Percentiles rank a stretch among this genome's conserved stretches.
Evolutionary conservation across 257 asterid species (phyloP).

Genomic region (Solanum ossicruentum): DNA sequence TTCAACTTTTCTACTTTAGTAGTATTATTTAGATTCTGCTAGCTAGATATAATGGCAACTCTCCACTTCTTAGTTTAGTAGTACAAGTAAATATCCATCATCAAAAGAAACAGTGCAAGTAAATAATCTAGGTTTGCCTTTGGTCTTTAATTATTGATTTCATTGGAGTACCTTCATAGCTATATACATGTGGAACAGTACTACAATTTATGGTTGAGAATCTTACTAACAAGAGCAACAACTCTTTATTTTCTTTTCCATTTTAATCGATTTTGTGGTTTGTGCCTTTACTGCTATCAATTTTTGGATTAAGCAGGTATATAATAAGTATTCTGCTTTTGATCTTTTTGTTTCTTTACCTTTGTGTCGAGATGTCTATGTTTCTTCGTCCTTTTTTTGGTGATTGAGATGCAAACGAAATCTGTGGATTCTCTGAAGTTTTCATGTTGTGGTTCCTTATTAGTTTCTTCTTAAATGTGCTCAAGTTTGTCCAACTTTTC

Average conservation of each 20-base stretch:
- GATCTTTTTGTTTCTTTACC: background rate
- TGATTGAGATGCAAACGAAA: background rate
- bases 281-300: background rate
- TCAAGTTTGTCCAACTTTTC: background rate
- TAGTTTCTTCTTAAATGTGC: background rate
- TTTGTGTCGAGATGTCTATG: background rate
- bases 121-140: background rate
- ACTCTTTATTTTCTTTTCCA: background rate
- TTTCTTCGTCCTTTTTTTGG: background rate
- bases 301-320: background rate
- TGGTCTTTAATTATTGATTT: background rate
- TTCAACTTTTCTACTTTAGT: background rate
- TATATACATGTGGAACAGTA: background rate
- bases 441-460: background rate
- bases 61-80: background rate
- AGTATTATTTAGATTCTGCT: background rate
- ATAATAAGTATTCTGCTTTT: background rate
- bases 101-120: background rate
- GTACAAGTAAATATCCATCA: background rate
- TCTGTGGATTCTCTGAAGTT: background rate
- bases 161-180: background rate
- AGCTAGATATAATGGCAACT: background rate
- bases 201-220: background rate
- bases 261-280: background rate
- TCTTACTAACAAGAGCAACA: background rate